Evolutionary conservation across 495 filamentous ascomycete genomes (phyloP).

Genomic region (Aspergillus carlsbadensis): DNA sequence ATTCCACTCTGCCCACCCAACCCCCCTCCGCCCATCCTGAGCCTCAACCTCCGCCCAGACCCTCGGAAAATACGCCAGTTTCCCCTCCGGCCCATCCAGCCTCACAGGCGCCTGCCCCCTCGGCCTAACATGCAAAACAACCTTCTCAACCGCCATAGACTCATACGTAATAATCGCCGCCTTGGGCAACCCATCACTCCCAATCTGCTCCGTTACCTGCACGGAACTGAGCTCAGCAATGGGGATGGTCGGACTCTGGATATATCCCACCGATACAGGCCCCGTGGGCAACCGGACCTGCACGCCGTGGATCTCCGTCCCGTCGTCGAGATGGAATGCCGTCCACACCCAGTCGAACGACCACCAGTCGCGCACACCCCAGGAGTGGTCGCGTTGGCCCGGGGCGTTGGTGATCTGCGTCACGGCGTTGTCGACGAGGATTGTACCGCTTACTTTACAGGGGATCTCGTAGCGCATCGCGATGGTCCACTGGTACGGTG

Average conservation of each 20-base stretch:
- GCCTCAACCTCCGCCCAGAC: not conserved
- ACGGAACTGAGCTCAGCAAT: not conserved
- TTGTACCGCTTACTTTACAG: not conserved
- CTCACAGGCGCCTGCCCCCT: not conserved
- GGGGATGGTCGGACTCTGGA: not conserved
- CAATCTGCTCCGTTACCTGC: not conserved
- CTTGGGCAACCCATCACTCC: not conserved
- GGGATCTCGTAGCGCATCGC: not conserved
- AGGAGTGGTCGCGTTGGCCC: not conserved
- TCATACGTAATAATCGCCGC: not conserved
- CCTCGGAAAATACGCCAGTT: not conserved
- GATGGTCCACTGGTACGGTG: constrained; percentile 1
- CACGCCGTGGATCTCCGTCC: not conserved
- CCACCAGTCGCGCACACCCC: constrained; percentile 2
- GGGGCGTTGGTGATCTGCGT: not conserved
- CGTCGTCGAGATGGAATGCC: not conserved
- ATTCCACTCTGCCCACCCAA: constrained; percentile 1
- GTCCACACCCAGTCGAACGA: not conserved
- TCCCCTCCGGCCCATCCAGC: not conserved
- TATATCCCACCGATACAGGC: not conserved
- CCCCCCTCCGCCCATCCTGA: not conserved
- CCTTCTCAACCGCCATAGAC: not conserved
- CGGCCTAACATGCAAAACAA: too few relatives aligned
- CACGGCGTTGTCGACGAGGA: not conserved
- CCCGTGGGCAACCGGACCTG: not conserved